Conservation (phyloP, 805 yeast species). For the Lipomyces mesembrius region DNA sequence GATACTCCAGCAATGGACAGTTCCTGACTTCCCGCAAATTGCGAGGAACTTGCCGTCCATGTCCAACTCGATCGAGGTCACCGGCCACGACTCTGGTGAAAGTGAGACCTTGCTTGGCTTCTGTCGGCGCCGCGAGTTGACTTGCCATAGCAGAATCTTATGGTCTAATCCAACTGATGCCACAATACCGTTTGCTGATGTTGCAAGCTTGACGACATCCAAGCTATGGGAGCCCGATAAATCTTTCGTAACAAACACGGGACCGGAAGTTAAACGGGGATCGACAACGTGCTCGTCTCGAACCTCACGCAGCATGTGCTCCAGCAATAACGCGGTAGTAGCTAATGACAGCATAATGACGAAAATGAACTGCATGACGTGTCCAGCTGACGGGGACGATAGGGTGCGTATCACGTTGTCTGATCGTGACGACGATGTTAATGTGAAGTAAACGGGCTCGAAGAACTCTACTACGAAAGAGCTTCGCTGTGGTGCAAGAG, state of each 20-base stretch:
- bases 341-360: conserved; percentile 13
- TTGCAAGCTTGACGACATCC: conserved; percentile 64
- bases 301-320: conserved; percentile 30
- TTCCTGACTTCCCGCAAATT: conserved; percentile 23
- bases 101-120: conserved; percentile 38
- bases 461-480: conserved; percentile 18
- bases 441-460: conserved; percentile 23
- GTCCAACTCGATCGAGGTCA: conserved; percentile 37
- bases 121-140: conserved; percentile 28
- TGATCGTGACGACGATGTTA: background rate
- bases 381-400: background rate
- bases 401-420: background rate
- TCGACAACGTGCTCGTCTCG: conserved; percentile 38
- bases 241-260: conserved; percentile 47
- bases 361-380: conserved; percentile 12
- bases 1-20: conserved; percentile 32
- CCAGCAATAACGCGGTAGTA: conserved; percentile 26
- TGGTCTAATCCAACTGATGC: conserved; percentile 78
- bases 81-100: conserved; percentile 42
- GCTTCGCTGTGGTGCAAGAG: conserved; percentile 15
- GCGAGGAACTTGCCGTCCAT: conserved; percentile 32
- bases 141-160: conserved; percentile 68
- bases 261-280: conserved; percentile 39
- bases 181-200: conserved; percentile 64
- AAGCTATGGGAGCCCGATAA: conserved; percentile 59